Base-by-base conservation (phyloP, 495 filamentous ascomycete species). In the Aspergillus mulundensis region DNA sequence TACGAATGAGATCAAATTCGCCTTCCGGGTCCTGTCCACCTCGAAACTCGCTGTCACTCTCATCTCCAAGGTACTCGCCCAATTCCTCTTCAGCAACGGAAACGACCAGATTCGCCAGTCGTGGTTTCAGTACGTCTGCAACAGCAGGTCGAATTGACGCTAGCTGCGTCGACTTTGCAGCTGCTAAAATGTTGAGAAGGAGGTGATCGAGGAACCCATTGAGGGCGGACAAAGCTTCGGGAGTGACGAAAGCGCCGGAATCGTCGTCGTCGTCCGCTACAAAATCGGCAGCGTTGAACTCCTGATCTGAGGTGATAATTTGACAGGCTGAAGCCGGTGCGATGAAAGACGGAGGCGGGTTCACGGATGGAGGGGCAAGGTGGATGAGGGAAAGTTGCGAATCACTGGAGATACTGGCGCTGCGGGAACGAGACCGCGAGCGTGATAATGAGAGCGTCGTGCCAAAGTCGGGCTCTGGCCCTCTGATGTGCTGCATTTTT, bases 151-250 rank as follows among this genome's bases (percentile, higher is more conserved):
- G 85, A 47, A 99, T 82, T 24, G 83, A 76, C 14, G 81, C 73
- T 15, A 99, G 73, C 16, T 88, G 81, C n/a, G 91, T 95, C 10
- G 91, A 92, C 58, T 88, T 87, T 2, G 94, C 84, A 14, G 82
- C 73, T 19, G 84, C 82, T 12, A 99, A 83, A 59, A 97, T 87
- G 63, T 88, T 92, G 76, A 88, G 95, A 3, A 99, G 77, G 1
- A 97, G 77, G 61, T 96, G 90, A 66, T 99, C 95, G 47, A 99
- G 83, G 70, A 99, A 97, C 50, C 84, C 82, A 67, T 99, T 99
- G 69, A 97, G 79, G 4, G 95, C 81, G 30, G 81, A 78, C 46
- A 99, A 76, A 2, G 94, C 90, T 18, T 78, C 81, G 7, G 83
- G 80, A 44, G 90, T 87, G 23, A 96, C 89, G 50, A 86, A 69